Percentiles rank a stretch among this genome's conserved stretches.
Evolutionary conservation across 1,284 basidiomycete species (phyloP).

Genomic region (Austroboletus novae-zelandiae): DNA sequence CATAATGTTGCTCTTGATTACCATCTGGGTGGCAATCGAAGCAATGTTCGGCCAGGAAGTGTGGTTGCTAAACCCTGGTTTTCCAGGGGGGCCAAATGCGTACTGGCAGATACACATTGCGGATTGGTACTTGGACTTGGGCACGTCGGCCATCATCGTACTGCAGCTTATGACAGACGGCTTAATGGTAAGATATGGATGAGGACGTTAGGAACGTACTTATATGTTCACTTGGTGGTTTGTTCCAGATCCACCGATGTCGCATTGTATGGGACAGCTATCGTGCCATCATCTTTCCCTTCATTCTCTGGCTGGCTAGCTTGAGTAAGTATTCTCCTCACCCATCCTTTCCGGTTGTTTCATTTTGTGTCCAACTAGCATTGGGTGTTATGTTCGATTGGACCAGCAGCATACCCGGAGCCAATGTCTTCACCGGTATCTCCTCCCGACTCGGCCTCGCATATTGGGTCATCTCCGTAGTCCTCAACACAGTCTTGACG

Average conservation of each 20-base stretch:
- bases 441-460: slow-evolving; percentile 13
- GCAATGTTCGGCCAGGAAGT: slow-evolving; percentile 19
- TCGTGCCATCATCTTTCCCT: slow-evolving; percentile 11
- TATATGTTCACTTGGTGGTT: neutral
- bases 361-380: slow-evolving; percentile 7
- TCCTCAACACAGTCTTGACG: slow-evolving; percentile 20
- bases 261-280: slow-evolving; percentile 15
- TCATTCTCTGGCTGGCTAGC: slow-evolving; percentile 21
- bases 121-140: slow-evolving; percentile 23
- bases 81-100: slow-evolving; percentile 14
- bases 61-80: slow-evolving; percentile 15
- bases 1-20: slow-evolving; percentile 17
- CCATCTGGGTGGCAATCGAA: slow-evolving; percentile 18
- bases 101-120: slow-evolving; percentile 16
- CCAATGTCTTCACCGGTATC: slow-evolving; percentile 18
- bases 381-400: slow-evolving; percentile 18
- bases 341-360: neutral
- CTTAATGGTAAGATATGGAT: slow-evolving; percentile 22
- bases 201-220: neutral
- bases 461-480: slow-evolving; percentile 20
- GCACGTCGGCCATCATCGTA: slow-evolving; percentile 1
- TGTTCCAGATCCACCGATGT: slow-evolving; percentile 25
- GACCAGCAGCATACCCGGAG: slow-evolving; percentile 14
- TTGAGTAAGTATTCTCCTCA: slow-evolving; percentile 15
- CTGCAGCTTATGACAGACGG: slow-evolving; percentile 30